These are phyloP conservation scores for Phoma sp. DNA, from an alignment of 2,329 filamentous ascomycete species.

Conservation along the genomic window DNA sequence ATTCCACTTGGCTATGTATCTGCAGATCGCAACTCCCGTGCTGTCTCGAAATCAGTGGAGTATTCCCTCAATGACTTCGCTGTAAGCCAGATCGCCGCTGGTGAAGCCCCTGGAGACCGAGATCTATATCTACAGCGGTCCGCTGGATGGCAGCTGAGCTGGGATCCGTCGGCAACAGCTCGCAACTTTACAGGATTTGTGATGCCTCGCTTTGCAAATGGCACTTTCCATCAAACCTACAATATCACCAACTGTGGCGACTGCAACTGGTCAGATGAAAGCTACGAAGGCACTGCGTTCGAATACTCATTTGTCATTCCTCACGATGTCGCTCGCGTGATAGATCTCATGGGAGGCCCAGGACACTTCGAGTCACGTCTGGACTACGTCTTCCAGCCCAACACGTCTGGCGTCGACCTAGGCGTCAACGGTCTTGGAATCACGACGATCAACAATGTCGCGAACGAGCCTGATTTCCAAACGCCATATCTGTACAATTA, in stretches of 20 bases:
- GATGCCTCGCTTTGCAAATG: constrained; percentile 45
- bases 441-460: constrained; percentile 46
- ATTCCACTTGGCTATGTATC: constrained; percentile 52
- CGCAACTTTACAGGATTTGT: constrained; percentile 48
- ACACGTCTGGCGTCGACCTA: constrained; percentile 45
- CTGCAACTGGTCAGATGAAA: constrained; percentile 51
- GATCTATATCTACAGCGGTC: constrained; percentile 48
- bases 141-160: constrained; percentile 52
- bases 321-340: constrained; percentile 51
- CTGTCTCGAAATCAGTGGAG: constrained; percentile 51
- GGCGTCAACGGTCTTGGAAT: constrained; percentile 46
- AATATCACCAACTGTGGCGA: constrained; percentile 51
- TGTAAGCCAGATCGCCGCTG: constrained; percentile 49
- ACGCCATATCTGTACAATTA: constrained; percentile 53
- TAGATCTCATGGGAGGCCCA: constrained; percentile 51
- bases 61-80: constrained; percentile 54
- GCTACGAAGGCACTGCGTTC: constrained; percentile 52
- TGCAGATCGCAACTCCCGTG: constrained; percentile 45
- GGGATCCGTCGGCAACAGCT: constrained; percentile 46
- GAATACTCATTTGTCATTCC: constrained; percentile 54
- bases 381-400: constrained; percentile 51
- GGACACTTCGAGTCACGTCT: constrained; percentile 49
- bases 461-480: constrained; percentile 50
- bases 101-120: constrained; percentile 48
- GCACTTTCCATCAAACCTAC: constrained; percentile 47